Conservation (phyloP, 768 basidiomycete genomes). For the Dacryopinax primogenitus region DNA sequence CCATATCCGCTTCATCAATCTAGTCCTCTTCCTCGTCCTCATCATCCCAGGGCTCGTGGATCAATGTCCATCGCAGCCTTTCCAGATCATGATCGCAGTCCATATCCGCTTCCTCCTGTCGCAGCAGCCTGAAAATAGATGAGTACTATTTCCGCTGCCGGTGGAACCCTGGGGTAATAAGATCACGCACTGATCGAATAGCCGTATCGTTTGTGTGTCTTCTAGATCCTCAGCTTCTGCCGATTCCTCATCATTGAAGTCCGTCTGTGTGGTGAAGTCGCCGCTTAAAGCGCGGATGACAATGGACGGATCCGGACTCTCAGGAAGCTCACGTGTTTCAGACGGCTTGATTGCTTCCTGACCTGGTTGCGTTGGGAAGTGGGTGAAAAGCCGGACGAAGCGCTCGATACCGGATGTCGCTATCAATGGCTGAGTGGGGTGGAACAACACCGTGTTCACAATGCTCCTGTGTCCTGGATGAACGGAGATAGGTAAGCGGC, state of each 20-base stretch:
- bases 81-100: neutral
- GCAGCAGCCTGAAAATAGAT: neutral
- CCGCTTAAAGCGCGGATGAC: neutral
- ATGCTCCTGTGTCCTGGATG: slow-evolving; percentile 57
- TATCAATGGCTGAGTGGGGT: slow-evolving; percentile 54
- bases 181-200: slow-evolving; percentile 5
- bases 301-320: neutral
- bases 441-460: slow-evolving; percentile 59
- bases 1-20: neutral
- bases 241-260: neutral
- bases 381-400: slow-evolving; percentile 53
- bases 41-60: neutral
- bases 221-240: neutral
- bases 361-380: slow-evolving; percentile 31
- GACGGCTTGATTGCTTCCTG: neutral
- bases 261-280: neutral
- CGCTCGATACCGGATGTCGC: slow-evolving; percentile 65
- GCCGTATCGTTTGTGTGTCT: neutral
- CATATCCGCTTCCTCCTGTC: neutral
- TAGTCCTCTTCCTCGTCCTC: neutral
- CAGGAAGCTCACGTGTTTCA: neutral
- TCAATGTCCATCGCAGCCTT: neutral
- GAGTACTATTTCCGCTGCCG: neutral
- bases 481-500: neutral
- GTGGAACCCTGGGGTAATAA: neutral